Percentiles rank a stretch among this genome's conserved stretches.
phyloP scores from a whole-genome alignment of 176 grass and related monocot genomes.

The Panicum miliaceum region DNA sequence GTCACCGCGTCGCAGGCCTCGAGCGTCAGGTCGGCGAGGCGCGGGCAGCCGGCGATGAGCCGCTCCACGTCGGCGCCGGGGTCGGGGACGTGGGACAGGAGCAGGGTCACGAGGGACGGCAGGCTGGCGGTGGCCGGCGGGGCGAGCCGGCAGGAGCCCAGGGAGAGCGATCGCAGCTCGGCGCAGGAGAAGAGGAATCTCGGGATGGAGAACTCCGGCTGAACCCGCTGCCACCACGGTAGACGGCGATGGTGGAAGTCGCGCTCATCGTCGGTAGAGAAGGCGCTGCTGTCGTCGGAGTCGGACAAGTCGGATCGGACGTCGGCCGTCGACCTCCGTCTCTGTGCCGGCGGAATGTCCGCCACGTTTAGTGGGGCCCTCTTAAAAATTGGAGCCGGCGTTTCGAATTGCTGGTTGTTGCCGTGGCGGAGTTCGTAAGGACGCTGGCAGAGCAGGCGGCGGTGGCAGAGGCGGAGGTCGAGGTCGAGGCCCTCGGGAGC shows the following conservation, averaged over 20 bases:
- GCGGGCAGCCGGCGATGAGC: neutral
- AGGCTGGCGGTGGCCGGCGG: neutral
- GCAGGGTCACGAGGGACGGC: conserved; percentile 4
- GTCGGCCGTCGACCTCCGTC: too few relatives aligned
- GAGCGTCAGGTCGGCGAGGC: conserved; percentile 20
- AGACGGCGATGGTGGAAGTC: too few relatives aligned
- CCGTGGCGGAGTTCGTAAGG: neutral
- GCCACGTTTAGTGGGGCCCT: too few relatives aligned
- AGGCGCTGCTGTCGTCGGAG: too few relatives aligned
- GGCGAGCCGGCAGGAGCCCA: neutral
- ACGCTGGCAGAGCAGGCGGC: neutral
- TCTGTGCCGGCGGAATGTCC: too few relatives aligned
- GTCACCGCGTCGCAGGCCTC: conserved; percentile 2
- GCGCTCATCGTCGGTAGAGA: too few relatives aligned
- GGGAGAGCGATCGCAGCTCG: neutral
- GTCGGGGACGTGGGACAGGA: neutral
- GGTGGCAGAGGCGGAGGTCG: neutral
- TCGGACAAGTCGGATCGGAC: too few relatives aligned
- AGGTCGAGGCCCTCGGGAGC: neutral
- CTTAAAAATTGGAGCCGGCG: too few relatives aligned
- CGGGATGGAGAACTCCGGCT: neutral
- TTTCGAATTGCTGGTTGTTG: neutral
- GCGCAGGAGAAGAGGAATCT: neutral
- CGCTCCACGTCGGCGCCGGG: neutral
- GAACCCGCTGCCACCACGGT: neutral